Evolutionary conservation across 2,329 filamentous ascomycete species (phyloP).

Genomic region (Rhynchosporium secalis): DNA sequence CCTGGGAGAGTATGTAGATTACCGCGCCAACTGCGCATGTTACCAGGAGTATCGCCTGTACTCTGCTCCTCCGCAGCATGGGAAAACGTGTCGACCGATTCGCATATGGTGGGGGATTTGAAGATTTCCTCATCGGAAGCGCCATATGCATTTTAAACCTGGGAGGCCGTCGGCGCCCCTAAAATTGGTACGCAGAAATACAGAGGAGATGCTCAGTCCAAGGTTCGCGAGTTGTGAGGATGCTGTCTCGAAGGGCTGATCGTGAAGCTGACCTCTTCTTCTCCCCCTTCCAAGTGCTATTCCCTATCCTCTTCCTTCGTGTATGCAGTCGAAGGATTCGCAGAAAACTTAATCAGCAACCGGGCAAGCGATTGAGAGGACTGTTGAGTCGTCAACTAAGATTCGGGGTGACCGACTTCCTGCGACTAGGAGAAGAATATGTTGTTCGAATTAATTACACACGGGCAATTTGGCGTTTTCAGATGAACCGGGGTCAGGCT

Average conservation of each 20-base stretch:
- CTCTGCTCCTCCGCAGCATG: constrained; percentile 59
- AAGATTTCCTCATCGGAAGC: constrained; percentile 81
- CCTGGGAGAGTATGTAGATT: constrained; percentile 58
- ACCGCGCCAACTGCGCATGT: constrained; percentile 41
- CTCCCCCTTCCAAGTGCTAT: neutral
- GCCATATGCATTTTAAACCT: constrained; percentile 76
- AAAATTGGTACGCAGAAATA: neutral
- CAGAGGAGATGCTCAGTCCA: neutral
- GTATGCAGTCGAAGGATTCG: constrained; percentile 5
- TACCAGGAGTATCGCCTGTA: constrained; percentile 58
- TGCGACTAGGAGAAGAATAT: constrained; percentile 5
- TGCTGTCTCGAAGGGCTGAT: neutral
- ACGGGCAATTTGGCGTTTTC: constrained; percentile 5
- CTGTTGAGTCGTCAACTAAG: neutral
- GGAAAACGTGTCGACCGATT: constrained; percentile 58
- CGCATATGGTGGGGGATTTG: constrained; percentile 71
- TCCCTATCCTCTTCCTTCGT: constrained; percentile 2
- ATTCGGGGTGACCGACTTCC: neutral
- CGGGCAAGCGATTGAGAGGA: neutral
- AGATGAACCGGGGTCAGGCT: constrained; percentile 4
- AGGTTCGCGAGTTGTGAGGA: constrained; percentile 5
- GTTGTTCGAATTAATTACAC: constrained; percentile 9
- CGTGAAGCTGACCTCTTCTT: constrained; percentile 8
- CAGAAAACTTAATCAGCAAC: constrained; percentile 2
- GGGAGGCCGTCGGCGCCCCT: constrained; percentile 20